Base-by-base conservation (phyloP, 306 rosid species). In the Cucurbita moschata region DNA sequence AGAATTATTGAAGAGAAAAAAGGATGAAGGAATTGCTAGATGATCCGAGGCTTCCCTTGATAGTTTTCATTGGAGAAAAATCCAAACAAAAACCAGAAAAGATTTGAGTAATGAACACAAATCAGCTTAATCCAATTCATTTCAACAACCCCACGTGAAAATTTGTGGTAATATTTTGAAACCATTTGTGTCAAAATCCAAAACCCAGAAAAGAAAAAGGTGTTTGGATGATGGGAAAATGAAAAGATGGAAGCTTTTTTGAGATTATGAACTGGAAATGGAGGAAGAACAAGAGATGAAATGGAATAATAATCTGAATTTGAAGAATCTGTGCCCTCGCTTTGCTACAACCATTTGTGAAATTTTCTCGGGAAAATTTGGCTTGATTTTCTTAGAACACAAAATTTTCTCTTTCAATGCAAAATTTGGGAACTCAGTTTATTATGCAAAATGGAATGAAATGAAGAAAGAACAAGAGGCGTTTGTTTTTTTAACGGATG, bases 1-100 rank as follows among this genome's bases (percentile, higher is more conserved):
- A 10, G 10, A 56, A 8, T 30, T 30, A 30, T 30, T 3, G 35
- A 56, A 21, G 9, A 19, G 0, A 6, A 7, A 7, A 1, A 54
- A 54, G 18, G 4, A 14, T 4, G 7, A 51, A 14, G n/a, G 2
- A 50, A 50, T 50, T 50, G 54, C 95, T 92, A 92, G 79, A 78
- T 40, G 57, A 92, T 92, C 91, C 91, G 88, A 82, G 96, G 92
- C 86, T 92, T 90, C 75, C 96, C 96, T 62, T 85, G 88, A 30
- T 87, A 92, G 47, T 88, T 83, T 81, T 92, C 98, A 26, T 90
- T 84, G 0, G 88, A 84, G 66, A 83, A 87, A 40, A 86, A 86
- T 21, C 90, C 76, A 70, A 82, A 85, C 56, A 88, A 77, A 58
- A 84, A 74, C 88, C 92, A 88, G 72, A 88, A 86, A 63, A 81